Conservation (phyloP, 768 basidiomycete genomes). For the Lentinus brumalis region DNA sequence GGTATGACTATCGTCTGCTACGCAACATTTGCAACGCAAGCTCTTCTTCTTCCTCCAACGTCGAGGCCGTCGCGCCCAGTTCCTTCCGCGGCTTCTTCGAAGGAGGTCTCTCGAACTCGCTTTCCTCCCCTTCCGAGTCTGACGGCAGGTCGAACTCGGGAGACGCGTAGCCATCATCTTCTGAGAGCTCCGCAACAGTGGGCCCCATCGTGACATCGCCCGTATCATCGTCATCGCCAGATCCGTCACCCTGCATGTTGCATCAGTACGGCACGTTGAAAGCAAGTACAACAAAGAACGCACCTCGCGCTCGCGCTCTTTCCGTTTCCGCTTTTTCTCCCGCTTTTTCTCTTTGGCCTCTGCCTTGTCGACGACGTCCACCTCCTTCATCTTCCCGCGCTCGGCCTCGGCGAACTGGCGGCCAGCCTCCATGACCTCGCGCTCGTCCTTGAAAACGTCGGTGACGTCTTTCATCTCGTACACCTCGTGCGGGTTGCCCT, state of each 20-base stretch:
- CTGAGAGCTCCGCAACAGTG: conserved; percentile 37
- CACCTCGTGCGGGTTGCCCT: conserved; percentile 75
- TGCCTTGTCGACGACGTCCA: conserved; percentile 76
- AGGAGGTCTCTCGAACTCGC: conserved; percentile 9
- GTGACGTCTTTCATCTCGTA: conserved; percentile 82
- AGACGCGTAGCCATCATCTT: conserved; percentile 67
- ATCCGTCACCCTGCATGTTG: conserved; percentile 1
- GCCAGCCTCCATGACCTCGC: conserved; percentile 65
- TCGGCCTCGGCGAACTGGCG: conserved; percentile 73
- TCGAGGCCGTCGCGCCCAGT: neutral
- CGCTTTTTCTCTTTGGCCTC: conserved; percentile 85
- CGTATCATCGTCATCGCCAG: conserved; percentile 25
- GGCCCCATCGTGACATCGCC: conserved; percentile 10
- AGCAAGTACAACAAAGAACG: neutral
- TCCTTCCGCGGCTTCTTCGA: conserved; percentile 14
- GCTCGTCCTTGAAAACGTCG: conserved; percentile 61
- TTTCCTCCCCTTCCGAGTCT: conserved; percentile 11
- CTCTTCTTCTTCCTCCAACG: conserved; percentile 24
- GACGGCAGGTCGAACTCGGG: conserved; percentile 58
- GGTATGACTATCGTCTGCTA: conserved; percentile 14
- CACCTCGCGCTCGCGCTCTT: conserved; percentile 62
- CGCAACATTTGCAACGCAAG: conserved; percentile 24
- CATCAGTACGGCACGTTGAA: neutral
- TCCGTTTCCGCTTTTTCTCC: conserved; percentile 92
- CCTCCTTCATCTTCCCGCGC: conserved; percentile 65